Evolutionary conservation across 1,284 basidiomycete species (phyloP).

Genomic region (Pseudozyma hubeiensis): DNA sequence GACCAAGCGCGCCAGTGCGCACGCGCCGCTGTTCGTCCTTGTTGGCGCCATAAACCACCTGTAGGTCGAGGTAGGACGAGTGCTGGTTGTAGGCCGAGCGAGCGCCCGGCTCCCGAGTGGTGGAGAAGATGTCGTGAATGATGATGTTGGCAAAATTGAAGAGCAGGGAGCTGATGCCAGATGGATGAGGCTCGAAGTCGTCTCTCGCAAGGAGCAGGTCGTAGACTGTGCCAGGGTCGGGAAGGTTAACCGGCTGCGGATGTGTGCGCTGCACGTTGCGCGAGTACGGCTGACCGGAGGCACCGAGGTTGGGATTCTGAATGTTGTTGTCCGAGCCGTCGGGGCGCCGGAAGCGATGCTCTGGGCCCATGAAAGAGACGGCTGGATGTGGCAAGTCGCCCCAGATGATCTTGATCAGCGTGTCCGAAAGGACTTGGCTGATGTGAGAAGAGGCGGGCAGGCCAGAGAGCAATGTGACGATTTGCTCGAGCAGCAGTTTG

Average conservation of each 20-base stretch:
- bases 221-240: conserved; percentile 48
- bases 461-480: conserved; percentile 49
- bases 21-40: conserved; percentile 27
- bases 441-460: conserved; percentile 46
- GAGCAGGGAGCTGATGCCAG: conserved; percentile 57
- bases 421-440: conserved; percentile 35
- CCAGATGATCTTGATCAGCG: conserved; percentile 53
- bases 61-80: conserved; percentile 82
- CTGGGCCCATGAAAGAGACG: conserved; percentile 74
- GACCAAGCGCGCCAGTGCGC: conserved; percentile 33
- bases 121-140: conserved; percentile 64
- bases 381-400: conserved; percentile 80
- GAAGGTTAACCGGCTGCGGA: conserved; percentile 38
- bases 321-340: conserved; percentile 76
- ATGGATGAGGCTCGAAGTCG: conserved; percentile 49
- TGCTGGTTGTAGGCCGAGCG: conserved; percentile 74
- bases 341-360: conserved; percentile 58
- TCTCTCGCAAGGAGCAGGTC: conserved; percentile 44
- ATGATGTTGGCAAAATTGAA: conserved; percentile 61
- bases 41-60: conserved; percentile 74
- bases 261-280: conserved; percentile 41
- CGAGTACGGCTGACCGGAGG: conserved; percentile 41
- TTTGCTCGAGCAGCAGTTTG: conserved; percentile 57
- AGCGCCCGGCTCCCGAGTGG: conserved; percentile 27
- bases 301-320: conserved; percentile 77